Evolutionary conservation across 2,329 filamentous ascomycete species (phyloP).

Genomic region (Cladobotryum mycophilum): DNA sequence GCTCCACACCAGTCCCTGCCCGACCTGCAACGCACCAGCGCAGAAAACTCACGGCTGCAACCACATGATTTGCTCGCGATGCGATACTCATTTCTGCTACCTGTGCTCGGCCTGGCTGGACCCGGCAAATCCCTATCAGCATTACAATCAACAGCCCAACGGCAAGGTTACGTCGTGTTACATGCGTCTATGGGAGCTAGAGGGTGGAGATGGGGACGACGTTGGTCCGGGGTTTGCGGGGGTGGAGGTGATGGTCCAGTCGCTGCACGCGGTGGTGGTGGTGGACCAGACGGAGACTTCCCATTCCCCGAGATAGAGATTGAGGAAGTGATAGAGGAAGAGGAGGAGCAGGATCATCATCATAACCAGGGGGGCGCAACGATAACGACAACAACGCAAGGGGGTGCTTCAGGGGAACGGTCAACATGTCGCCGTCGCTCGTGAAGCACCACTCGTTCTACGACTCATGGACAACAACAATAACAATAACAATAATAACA

Average conservation of each 20-base stretch:
- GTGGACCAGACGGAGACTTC: constrained; percentile 1
- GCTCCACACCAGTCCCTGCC: constrained; percentile 78
- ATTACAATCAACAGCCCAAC: constrained; percentile 66
- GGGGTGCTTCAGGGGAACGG: constrained; percentile 21
- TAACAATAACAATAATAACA: not conserved
- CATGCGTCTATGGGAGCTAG: constrained; percentile 83
- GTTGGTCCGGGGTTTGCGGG: constrained; percentile 41
- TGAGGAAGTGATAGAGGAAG: constrained; percentile 15
- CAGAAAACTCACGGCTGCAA: constrained; percentile 95
- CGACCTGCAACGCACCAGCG: constrained; percentile 75
- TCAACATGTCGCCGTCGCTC: constrained; percentile 39
- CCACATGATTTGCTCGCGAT: constrained; percentile 91
- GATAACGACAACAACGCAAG: constrained; percentile 27
- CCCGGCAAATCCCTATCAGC: constrained; percentile 73
- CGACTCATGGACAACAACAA: constrained; percentile 40
- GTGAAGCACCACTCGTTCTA: constrained; percentile 51
- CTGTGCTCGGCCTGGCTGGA: constrained; percentile 84
- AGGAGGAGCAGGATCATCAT: constrained; percentile 11
- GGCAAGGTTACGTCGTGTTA: constrained; percentile 61
- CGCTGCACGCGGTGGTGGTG: not conserved
- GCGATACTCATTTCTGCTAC: constrained; percentile 91
- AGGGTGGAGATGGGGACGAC: constrained; percentile 65
- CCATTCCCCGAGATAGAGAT: constrained; percentile 6
- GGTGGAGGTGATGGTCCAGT: constrained; percentile 19
- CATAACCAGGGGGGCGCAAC: constrained; percentile 14